A percentile compares a stretch with the other conserved stretches of the same genome.
phyloP scores from a whole-genome alignment of 257 asterid species.

The Eustoma russellianum region DNA sequence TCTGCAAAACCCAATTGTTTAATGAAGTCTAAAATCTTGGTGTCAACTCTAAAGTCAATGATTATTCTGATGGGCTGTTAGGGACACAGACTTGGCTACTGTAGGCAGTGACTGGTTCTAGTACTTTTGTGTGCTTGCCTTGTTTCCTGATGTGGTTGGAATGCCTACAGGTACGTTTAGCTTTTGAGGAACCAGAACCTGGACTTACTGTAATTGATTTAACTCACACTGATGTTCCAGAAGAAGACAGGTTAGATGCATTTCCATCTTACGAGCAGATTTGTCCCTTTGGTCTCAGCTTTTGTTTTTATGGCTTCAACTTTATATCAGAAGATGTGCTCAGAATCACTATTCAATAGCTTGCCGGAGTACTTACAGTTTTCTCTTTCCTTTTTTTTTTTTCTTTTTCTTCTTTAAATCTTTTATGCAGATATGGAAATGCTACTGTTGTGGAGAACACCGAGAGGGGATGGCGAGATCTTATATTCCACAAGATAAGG shows the following conservation, averaged over 20 bases:
- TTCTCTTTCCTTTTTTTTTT: background rate
- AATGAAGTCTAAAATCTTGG: no score
- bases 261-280: background rate
- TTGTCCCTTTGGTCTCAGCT: background rate
- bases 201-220: constrained; percentile 70
- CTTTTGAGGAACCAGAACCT: constrained; percentile 83
- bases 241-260: constrained; percentile 82
- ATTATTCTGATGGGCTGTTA: no score
- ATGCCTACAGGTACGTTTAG: constrained; percentile 62
- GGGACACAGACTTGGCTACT: no score
- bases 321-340: no score
- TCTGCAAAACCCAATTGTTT: no score
- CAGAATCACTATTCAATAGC: background rate
- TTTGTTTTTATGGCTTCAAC: no score
- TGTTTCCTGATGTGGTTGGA: background rate
- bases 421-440: constrained; percentile 59
- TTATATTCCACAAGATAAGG: constrained; percentile 70
- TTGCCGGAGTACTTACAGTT: background rate
- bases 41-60: no score
- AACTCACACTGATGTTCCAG: constrained; percentile 75
- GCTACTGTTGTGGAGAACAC: constrained; percentile 94
- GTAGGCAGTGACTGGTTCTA: no score
- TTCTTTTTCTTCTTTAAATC: background rate
- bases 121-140: background rate
- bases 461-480: constrained; percentile 96